Evolutionary conservation across 208 protist species (phyloP), one percentile per base, ranked within the genome.

Genomic region (Trypanosoma melophagium): DNA sequence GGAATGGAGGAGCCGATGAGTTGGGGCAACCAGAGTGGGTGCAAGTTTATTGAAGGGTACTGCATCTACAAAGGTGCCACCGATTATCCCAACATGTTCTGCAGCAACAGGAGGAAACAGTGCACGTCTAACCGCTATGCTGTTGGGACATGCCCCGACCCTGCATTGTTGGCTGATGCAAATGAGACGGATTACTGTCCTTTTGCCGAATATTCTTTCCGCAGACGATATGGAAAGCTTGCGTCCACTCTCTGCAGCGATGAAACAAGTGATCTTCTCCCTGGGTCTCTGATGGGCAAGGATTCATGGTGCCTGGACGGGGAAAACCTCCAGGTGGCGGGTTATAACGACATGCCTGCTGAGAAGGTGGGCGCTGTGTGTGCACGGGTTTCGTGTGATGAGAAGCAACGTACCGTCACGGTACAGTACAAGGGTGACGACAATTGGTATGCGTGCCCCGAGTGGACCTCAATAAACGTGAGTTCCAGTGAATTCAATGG

Each of bases 11-110:
- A 95, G 52, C 59, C 21, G 22, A 89, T 97, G 77, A 16, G 51
- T 35, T 97, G 86, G 87, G 92, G 86, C 47, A 41, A 62, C n/a
- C 69, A 83, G 16, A 25, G 56, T 0, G 90, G 91, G 28, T 96
- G 89, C 65, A 38, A 10, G 17, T 79, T 96, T 17, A 38, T 87
- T 19, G 61, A 35, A 3, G 59, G 74, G 13, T 81, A 75, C 63
- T 91, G 84, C 64, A 51, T 88, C 53, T 47, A 8, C 13, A 57
- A 79, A 51, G 44, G 47, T n/a, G 35, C 67, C 2, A 77, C 81
- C 14, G 35, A 72, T 24, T 80, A 57, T 53, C 74, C 80, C 10
- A 47, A 57, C 19, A 87, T 89, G 77, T 93, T 86, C 74, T 89
- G 84, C 60, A 60, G 38, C 4, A 5, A 19, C 1, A 40, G 5